phyloP scores from a whole-genome alignment of 2,329 filamentous ascomycete genomes.

The Pestalotiopsis sp. region DNA sequence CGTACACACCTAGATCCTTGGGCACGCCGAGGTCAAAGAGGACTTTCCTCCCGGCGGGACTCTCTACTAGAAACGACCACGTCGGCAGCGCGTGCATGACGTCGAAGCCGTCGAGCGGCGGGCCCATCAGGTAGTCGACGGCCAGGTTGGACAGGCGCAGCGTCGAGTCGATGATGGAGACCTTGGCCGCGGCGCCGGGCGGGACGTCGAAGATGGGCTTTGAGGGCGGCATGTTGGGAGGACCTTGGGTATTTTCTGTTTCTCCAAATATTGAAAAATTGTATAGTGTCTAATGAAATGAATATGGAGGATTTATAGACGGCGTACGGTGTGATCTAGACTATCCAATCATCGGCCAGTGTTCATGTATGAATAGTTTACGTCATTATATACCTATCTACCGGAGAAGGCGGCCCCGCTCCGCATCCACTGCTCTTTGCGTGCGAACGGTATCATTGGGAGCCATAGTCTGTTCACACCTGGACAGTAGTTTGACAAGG shows the following conservation, averaged over 20 bases:
- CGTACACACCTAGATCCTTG: not conserved
- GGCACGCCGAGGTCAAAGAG: conserved; percentile 7
- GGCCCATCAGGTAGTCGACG: conserved; percentile 1
- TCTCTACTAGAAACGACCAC: conserved; percentile 10
- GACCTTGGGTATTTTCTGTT: not conserved
- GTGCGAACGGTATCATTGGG: no score
- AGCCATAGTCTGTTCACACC: no score
- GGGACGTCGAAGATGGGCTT: conserved; percentile 1
- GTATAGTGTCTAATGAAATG: no score
- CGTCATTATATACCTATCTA: no score
- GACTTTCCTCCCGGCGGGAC: not conserved
- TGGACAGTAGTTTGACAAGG: no score
- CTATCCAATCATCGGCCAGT: no score
- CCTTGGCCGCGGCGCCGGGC: not conserved
- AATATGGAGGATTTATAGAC: no score
- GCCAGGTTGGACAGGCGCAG: not conserved
- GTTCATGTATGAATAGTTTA: no score
- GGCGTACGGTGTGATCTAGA: no score
- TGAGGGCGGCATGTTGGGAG: not conserved
- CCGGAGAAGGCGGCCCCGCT: no score
- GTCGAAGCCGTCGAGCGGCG: conserved; percentile 2
- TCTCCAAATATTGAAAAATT: not conserved
- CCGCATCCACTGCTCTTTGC: no score
- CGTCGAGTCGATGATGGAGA: conserved; percentile 4
- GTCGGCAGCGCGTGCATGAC: not conserved